Base-by-base conservation (phyloP, 2,329 filamentous ascomycete genomes). In the Sclerotinia glacialis region DNA sequence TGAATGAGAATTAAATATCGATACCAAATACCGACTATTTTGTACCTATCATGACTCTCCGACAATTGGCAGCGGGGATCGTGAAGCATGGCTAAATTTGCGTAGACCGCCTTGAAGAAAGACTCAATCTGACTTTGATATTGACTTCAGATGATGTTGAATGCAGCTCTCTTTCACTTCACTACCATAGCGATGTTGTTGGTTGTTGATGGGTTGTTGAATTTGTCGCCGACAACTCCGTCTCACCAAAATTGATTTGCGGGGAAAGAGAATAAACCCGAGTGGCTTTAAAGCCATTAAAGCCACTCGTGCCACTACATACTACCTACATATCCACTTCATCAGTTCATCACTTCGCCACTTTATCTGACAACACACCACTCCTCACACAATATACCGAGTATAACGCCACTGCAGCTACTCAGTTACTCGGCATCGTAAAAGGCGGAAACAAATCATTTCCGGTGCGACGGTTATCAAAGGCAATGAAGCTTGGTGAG, bases 311-410 rank as follows among this genome's bases (percentile, higher is more conserved):
- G n/a, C 53, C 53, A 55, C 53, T 55, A 23, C 21, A n/a, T n/a
- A n/a, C n/a, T n/a, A n/a, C n/a, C n/a, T n/a, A n/a, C n/a, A 55
- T 31, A 40, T 54, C n/a, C 53, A 23, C 31, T 55, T 34, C 2
- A 23, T 6, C 21, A n/a, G 2, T 23, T 21, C 52, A 54, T 9
- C n/a, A 40, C 53, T 16, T 34, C 52, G 37, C 28, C 53, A 18
- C 53, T 55, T 26, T 11, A 40, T 55, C 31, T 55, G 53, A 23
- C 53, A 55, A 40, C 53, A 55, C 53, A 55, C 53, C 34, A 55
- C 53, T 55, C 53, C 31, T 40, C 53, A 55, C 52, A 37, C 52
- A 37, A 54, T 31, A 1, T 14, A 54, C 52, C 12, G 37, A 31
- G 26, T 21, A 37, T 18, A 34, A 34, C 31, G 7, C 28, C 18